Evolutionary conservation across 345 rosid genomes (phyloP).

Genomic region (Hevea brasiliensis): DNA sequence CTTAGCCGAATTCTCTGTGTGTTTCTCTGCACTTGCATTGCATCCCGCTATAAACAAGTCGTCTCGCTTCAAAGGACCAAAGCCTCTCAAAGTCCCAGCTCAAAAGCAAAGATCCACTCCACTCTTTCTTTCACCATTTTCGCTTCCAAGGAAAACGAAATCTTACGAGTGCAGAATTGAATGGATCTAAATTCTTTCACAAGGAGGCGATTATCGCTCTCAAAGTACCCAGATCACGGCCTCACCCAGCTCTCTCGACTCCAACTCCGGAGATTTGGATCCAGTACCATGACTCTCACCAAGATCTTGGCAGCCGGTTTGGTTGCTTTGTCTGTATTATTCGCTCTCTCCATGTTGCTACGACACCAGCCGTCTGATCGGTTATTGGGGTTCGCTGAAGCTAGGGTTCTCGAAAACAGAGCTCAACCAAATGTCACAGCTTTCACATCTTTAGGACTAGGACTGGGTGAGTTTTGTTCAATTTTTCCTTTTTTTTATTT

Average conservation of each 20-base stretch:
- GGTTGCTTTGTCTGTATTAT: slow-evolving; percentile 12
- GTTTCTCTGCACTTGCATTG: no score
- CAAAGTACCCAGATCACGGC: slow-evolving; percentile 27
- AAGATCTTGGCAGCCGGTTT: slow-evolving; percentile 25
- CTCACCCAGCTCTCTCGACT: slow-evolving; percentile 19
- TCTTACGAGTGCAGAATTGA: neutral
- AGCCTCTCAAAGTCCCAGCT: no score
- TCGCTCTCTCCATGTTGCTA: slow-evolving; percentile 16
- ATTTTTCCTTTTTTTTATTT: neutral
- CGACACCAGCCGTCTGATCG: slow-evolving; percentile 24
- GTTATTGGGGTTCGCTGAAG: slow-evolving; percentile 25
- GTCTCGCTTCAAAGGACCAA: no score
- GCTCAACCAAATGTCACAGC: slow-evolving; percentile 1
- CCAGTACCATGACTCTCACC: slow-evolving; percentile 36
- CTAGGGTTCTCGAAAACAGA: slow-evolving; percentile 17
- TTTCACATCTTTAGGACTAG: neutral
- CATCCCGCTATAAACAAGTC: no score
- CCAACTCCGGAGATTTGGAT: slow-evolving; percentile 34
- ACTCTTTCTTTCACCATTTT: neutral
- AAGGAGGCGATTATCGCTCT: slow-evolving; percentile 41
- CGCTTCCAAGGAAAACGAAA: neutral
- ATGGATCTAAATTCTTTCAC: slow-evolving; percentile 54
- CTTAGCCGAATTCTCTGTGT: no score
- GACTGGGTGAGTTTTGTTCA: neutral
- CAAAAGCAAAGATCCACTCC: neutral